Evolutionary conservation across 2,329 filamentous ascomycete species (phyloP).

Genomic region (Monilinia laxa): DNA sequence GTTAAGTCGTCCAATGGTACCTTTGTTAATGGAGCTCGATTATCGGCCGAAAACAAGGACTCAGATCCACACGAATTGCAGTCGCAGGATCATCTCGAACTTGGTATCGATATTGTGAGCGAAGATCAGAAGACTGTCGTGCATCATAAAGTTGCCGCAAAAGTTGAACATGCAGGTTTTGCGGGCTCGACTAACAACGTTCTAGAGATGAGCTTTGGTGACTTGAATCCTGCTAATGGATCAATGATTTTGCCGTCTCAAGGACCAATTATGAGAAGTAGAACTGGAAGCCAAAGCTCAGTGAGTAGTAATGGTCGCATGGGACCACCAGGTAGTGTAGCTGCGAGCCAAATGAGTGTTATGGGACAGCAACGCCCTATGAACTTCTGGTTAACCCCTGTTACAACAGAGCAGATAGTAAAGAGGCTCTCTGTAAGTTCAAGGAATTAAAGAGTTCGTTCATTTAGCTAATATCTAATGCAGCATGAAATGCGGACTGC

Average conservation of each 20-base stretch:
- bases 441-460: background rate
- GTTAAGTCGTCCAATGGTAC: conserved; percentile 99
- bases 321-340: conserved; percentile 53
- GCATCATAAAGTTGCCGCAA: conserved; percentile 96
- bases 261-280: conserved; percentile 68
- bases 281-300: conserved; percentile 66
- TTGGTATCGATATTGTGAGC: conserved; percentile 97
- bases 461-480: conserved; percentile 32
- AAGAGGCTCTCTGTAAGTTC: conserved; percentile 56
- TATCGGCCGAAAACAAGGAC: conserved; percentile 93
- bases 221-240: conserved; percentile 78
- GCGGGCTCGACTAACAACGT: conserved; percentile 72
- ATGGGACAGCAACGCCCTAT: conserved; percentile 71
- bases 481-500: conserved; percentile 90
- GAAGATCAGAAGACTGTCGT: conserved; percentile 98
- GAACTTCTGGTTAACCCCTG: conserved; percentile 82
- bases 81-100: conserved; percentile 86
- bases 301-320: conserved; percentile 60
- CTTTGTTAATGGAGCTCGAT: conserved; percentile 87
- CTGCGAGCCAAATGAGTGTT: conserved; percentile 52
- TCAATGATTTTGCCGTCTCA: conserved; percentile 66
- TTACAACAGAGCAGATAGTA: conserved; percentile 92
- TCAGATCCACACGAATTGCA: conserved; percentile 93
- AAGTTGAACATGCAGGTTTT: conserved; percentile 92
- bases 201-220: conserved; percentile 87